Base-by-base conservation (phyloP, 441 rosid species). In the Gossypium laxum region DNA sequence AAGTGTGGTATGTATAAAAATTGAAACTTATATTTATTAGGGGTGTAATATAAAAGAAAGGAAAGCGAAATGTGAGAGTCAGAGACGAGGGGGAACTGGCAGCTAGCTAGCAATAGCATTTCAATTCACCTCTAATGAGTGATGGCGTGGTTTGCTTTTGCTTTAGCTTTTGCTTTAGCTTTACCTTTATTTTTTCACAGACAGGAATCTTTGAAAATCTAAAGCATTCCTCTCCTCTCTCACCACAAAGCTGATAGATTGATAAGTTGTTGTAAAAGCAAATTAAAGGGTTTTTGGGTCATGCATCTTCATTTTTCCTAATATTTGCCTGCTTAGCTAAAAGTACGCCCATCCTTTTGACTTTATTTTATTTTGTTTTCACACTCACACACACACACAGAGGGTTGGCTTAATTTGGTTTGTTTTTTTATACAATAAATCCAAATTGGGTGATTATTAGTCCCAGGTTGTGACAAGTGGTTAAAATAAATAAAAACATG, bases 131-230 rank as follows among this genome's bases (percentile, higher is more conserved):
- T 4, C 2, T n/a, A 47, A 47, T 47, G 51, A 71, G 79, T 71
- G 85, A 87, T 80, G 88, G 86, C 86, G 82, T 84, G 89, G 72
- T 73, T 80, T 76, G 70, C 88, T 88, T 86, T 84, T 82, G 52
- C 17, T 47, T 47, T 47, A 5, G 52, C 52, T 47, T 47, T 47
- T 12, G 52, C 52, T 47, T 47, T 47, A 12, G 0, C 52, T 48
- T 48, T 48, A 12, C 82, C 85, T 85, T 86, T 89, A 81, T 21
- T 56, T 70, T 72, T 82, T 72, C 51, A 12, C 51, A 47, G 84
- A 76, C 83, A 79, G 85, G 91, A 89, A 88, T 89, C 92, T 89
- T 87, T 88, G 80, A 76, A 84, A 84, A 82, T 85, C 79, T 67
- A 82, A 83, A 85, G 75, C 83, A 32, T 69, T n/a, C 52, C 18